Base-by-base conservation (phyloP, 306 rosid genomes). In the Trifolium repens region DNA sequence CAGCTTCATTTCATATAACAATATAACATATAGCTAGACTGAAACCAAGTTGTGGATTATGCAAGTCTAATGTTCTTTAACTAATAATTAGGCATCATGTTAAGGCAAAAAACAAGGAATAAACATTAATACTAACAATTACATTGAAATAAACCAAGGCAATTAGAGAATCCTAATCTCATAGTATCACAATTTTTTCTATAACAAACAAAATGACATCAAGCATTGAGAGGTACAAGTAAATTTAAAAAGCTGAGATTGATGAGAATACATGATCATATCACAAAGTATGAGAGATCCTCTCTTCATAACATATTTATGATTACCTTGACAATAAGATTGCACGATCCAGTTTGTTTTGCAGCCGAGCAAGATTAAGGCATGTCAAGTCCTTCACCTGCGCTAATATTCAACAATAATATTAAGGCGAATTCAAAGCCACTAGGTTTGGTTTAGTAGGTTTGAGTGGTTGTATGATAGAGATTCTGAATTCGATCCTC, bases 381-480 rank as follows among this genome's bases (percentile, higher is more conserved):
- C 57, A 4, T 74, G 64, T 43, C 78, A 74, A 22, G 49, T 78
- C 61, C 19, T 78, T 74, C 71, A 78, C 83, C 86, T 82, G 5
- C 3, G 12, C 78, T 1, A 3, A 44, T 3, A 74, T 62, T 57
- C 68, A 67, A 59, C 30, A 82, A 22, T 22, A 82, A 22, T 22
- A 22, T 22, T 22, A 22, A 22, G 24, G 24, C 1, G 24, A 22
- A 22, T 22, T 22, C 1, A 22, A 22, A 22, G 24, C 1, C 24
- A 22, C 1, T 22, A 22, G 24, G 24, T 1, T 22, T 22, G 24
- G 24, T 22, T 1, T 22, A 22, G 24, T 22, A 22, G 24, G 1
- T 22, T 22, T 22, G 24, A 1, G 1, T 22, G 24, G 1, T 22
- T 1, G 24, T 22, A 22, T 22, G 24, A 1, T 22, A 22, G 24